Conservation (phyloP, 2,329 filamentous ascomycete genomes). For the Escovopsis sp. region DNA sequence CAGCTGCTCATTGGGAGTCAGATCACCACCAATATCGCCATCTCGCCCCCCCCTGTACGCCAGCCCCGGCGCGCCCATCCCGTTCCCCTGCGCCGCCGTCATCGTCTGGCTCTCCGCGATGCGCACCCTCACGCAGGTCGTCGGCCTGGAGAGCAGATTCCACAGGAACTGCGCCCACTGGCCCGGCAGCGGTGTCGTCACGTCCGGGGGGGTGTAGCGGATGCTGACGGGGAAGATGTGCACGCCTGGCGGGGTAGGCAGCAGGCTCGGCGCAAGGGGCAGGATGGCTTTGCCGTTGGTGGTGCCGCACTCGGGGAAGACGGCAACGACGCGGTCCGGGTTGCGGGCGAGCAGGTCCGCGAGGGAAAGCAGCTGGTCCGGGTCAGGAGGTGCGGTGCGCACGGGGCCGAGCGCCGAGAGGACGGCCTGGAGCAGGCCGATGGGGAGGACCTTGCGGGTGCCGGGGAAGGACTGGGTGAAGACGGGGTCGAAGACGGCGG, state of each 20-base stretch:
- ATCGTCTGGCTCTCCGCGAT: slow-evolving; percentile 64
- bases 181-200: slow-evolving; percentile 78
- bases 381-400: slow-evolving; percentile 24
- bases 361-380: slow-evolving; percentile 39
- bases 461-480: slow-evolving; percentile 76
- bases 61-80: slow-evolving; percentile 14
- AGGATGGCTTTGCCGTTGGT: slow-evolving; percentile 87
- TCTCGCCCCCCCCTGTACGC: slow-evolving; percentile 11
- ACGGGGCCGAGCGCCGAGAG: slow-evolving; percentile 53
- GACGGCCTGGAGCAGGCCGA: slow-evolving; percentile 65
- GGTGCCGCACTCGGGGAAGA: slow-evolving; percentile 89
- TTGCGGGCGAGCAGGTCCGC: slow-evolving; percentile 48
- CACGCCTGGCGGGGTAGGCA: slow-evolving; percentile 48
- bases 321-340: slow-evolving; percentile 61
- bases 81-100: slow-evolving; percentile 24
- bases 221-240: slow-evolving; percentile 85
- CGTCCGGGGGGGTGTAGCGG: slow-evolving; percentile 74
- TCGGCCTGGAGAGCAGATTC: slow-evolving; percentile 70
- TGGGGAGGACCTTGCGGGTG: slow-evolving; percentile 55
- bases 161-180: slow-evolving; percentile 63
- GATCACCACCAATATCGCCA: slow-evolving; percentile 9
- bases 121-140: slow-evolving; percentile 78
- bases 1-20: slow-evolving; percentile 44
- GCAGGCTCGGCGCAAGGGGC: slow-evolving; percentile 62
- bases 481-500: slow-evolving; percentile 89